Evolutionary conservation across 1,284 basidiomycete genomes (phyloP), one percentile per base, ranked within the genome.

Genomic region (Ustilago trichophora): DNA sequence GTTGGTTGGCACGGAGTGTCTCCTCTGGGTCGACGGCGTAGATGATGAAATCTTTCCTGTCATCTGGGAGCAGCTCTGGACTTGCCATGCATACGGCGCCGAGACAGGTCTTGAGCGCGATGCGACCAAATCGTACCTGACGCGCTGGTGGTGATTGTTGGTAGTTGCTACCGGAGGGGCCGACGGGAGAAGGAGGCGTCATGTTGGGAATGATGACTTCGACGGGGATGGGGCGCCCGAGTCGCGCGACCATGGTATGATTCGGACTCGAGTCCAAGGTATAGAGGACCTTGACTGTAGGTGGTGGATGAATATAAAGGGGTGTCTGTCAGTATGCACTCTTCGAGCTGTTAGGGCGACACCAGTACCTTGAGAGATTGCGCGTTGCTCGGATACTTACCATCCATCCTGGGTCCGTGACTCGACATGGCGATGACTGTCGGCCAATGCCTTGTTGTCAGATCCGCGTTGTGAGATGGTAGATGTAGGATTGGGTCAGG

Each of bases 1-100:
- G 54, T 25, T 57, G 53, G 18, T 45, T 55, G 22, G 63, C 72
- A 16, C 74, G 69, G 35, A 73, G 36, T 3, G 76, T 71, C 56
- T 80, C 78, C 21, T 75, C 70, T 4, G 77, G 77, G 35, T 80
- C 78, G 43, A 78, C 72, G n/a, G 76, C 78, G 41, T 80, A 80
- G 45, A 80, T 75, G 51, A 75, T 78, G 50, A 73, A 80, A 57
- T 80, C 78, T 26, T 50, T 50, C 41, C 56, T 69, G 26, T 54
- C 58, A 41, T 79, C 77, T 16, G 77, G 62, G 12, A 79, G 46
- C 21, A 80, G 73, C 29, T 80, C 78, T 1, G 78, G 78, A 34
- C 78, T 80, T 50, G 76, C 73, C 55, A 68, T 72, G 63, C 76
- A 80, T 36, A 80, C 76, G 32, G 74, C 76, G 37, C 75, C 67